phyloP scores from a whole-genome alignment of 2,329 filamentous ascomycete species.

The Epichloe amarillans region DNA sequence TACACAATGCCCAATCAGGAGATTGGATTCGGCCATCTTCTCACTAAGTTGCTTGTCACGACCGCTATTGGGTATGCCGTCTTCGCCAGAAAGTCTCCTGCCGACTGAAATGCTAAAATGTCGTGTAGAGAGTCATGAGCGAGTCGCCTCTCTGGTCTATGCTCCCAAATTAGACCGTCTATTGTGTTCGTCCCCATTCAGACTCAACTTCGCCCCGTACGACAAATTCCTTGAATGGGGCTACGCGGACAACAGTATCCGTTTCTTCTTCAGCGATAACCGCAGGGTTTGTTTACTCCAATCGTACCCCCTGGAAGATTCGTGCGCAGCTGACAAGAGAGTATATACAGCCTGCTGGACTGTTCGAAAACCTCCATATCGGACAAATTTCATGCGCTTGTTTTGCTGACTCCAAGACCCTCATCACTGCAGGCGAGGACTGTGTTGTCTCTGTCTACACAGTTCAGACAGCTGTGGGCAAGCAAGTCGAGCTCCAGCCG shows the following conservation, averaged over 20 bases:
- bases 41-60: conserved; percentile 66
- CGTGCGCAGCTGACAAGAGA: conserved; percentile 14
- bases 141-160: conserved; percentile 66
- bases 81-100: neutral
- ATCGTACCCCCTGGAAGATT: neutral
- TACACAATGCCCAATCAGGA: conserved; percentile 45
- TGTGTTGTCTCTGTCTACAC: conserved; percentile 81
- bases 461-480: conserved; percentile 48
- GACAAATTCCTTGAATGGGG: conserved; percentile 95
- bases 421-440: conserved; percentile 86
- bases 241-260: conserved; percentile 81
- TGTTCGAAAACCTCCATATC: conserved; percentile 89
- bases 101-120: neutral
- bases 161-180: conserved; percentile 70
- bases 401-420: conserved; percentile 79
- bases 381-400: conserved; percentile 73
- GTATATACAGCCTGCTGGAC: conserved; percentile 48
- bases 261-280: conserved; percentile 77
- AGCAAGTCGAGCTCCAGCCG: conserved; percentile 65
- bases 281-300: conserved; percentile 42
- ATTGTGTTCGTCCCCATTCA: conserved; percentile 70
- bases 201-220: conserved; percentile 79
- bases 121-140: conserved; percentile 51
- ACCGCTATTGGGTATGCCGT: conserved; percentile 50
- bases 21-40: conserved; percentile 67